Percentiles rank a stretch among this genome's conserved stretches.
These are phyloP conservation scores for Trichosanthes cucumerina DNA, from an alignment of 306 rosid species.

Conservation along the genomic window DNA sequence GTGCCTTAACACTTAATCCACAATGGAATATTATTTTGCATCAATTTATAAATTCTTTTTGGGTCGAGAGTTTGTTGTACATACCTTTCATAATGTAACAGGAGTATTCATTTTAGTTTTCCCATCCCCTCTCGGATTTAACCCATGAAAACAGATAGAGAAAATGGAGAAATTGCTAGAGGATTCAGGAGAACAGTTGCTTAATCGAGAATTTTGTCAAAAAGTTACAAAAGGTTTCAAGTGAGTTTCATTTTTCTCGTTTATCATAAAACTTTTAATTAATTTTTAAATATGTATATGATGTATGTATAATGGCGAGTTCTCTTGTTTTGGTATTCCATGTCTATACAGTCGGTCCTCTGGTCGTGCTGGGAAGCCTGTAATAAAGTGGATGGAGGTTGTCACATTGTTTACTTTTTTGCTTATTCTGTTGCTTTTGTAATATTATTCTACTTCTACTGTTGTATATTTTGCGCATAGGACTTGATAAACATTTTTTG, in stretches of 20 bases:
- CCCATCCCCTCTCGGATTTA: neutral
- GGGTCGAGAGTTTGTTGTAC: neutral
- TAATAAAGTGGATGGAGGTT: slow-evolving; percentile 75
- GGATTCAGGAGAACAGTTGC: slow-evolving; percentile 33
- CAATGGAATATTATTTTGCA: neutral
- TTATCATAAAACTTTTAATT: neutral
- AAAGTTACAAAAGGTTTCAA: slow-evolving; percentile 45
- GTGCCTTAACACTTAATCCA: neutral
- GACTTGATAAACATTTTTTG: neutral
- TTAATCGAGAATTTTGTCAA: slow-evolving; percentile 40
- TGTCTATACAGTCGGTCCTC: slow-evolving; percentile 56
- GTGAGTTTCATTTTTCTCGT: slow-evolving; percentile 35
- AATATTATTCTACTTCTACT: neutral
- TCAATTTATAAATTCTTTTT: neutral
- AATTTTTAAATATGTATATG: neutral
- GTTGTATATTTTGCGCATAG: neutral
- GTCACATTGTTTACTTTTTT: slow-evolving; percentile 11
- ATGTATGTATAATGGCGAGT: neutral
- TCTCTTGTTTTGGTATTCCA: slow-evolving; percentile 18
- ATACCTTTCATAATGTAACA: neutral
- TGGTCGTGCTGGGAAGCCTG: slow-evolving; percentile 89
- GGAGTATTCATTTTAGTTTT: neutral
- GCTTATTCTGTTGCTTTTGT: neutral
- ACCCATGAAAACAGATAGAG: slow-evolving; percentile 40
- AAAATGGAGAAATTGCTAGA: slow-evolving; percentile 57